Evolutionary conservation across 2,329 filamentous ascomycete species (phyloP), one percentile per base, ranked within the genome.

Genomic region (Dactylonectria macrodidyma): DNA sequence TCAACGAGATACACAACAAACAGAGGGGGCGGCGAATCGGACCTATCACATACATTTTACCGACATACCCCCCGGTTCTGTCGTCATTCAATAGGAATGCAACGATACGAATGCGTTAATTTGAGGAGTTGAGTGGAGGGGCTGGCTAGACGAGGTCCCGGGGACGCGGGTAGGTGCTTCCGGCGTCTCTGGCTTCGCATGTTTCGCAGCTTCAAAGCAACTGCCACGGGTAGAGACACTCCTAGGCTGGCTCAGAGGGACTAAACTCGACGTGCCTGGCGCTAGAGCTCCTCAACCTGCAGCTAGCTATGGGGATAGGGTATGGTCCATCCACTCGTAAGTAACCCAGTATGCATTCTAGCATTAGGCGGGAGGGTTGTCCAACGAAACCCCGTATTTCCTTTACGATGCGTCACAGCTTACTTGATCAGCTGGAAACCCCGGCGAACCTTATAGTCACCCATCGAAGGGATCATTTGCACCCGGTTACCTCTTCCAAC

Each of bases 161-260:
- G 73, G 72, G 73, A 75, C 69, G 73, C 71, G 73, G 59, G 56
- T 71, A 48, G 62, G 41, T 75, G 59, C 71, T 70, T 66, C 73
- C 73, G 73, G 69, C 54, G 61, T 56, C 66, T 65, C 59, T 72
- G 59, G 70, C 66, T 59, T 66, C 71, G 68, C 67, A 69, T 68
- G 71, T 71, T 69, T 71, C 69, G 73, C 70, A 76, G 73, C 60
- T 67, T 69, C 44, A 58, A 58, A 69, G 64, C 62, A 67, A 46
- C 33, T 62, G 66, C 70, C 62, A 64, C 66, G 65, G 66, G 60
- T 47, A 65, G 65, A 34, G 36, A 47, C 58, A 60, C 41, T 62
- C 65, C 16, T 52, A 61, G 65, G 51, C 61, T 59, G 55, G 63
- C 67, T 71, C 55, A 54, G 67, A 66, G 63, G 69, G 72, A 19